phyloP scores from a whole-genome alignment of 2,329 filamentous ascomycete species.

The Arthroderma sp. region DNA sequence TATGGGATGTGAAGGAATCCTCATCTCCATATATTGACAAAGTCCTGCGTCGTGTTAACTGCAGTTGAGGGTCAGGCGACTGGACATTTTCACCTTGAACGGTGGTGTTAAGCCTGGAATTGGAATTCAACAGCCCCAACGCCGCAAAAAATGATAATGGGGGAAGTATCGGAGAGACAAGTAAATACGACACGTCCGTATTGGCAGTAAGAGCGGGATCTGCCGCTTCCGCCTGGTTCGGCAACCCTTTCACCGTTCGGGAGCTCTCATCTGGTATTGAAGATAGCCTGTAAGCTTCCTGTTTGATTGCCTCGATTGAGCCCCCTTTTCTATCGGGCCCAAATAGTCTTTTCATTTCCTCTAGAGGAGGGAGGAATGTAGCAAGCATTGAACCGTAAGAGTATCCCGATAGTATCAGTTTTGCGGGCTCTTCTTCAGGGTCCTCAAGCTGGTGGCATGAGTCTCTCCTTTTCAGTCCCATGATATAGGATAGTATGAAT shows the following conservation, averaged over 20 bases:
- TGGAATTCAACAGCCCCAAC: slow-evolving; percentile 37
- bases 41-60: slow-evolving; percentile 43
- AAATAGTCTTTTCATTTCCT: slow-evolving; percentile 49
- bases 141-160: slow-evolving; percentile 49
- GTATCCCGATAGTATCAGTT: slow-evolving; percentile 60
- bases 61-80: slow-evolving; percentile 39
- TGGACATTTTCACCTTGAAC: slow-evolving; percentile 18
- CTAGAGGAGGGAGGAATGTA: slow-evolving; percentile 50
- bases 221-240: background rate
- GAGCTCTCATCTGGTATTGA: slow-evolving; percentile 44
- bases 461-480: slow-evolving; percentile 32
- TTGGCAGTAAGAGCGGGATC: background rate
- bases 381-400: slow-evolving; percentile 83
- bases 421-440: slow-evolving; percentile 11
- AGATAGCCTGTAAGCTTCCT: slow-evolving; percentile 56
- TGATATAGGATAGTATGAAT: slow-evolving; percentile 63
- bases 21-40: slow-evolving; percentile 61
- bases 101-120: slow-evolving; percentile 12
- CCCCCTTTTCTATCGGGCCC: slow-evolving; percentile 33
- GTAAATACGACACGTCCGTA: slow-evolving; percentile 34
- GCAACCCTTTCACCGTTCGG: background rate
- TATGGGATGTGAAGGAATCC: slow-evolving; percentile 58
- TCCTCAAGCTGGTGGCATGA: background rate
- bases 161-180: slow-evolving; percentile 52
- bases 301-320: slow-evolving; percentile 51